Base-by-base conservation (phyloP, 495 filamentous ascomycete genomes). In the Stereocaulon alpinum region DNA sequence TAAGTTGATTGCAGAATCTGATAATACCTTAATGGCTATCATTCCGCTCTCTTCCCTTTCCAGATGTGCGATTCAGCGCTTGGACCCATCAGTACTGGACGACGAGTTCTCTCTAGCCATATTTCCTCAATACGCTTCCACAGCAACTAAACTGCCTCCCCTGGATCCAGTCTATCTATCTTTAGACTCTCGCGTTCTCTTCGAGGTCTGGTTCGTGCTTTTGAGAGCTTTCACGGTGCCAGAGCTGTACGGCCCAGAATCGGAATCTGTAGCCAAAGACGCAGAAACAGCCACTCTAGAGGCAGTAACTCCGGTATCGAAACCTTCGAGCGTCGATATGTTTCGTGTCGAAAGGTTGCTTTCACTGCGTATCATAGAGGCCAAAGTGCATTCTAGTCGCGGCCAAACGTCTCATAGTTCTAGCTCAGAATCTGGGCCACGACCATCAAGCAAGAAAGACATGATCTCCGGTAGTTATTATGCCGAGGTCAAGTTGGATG, bases 121-220 rank as follows among this genome's bases (percentile, higher is more conserved):
- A 29, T 96, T 83, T 73, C 89, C 79, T 4, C 87, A 86, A 77
- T 92, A 82, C 81, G 88, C 82, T 60, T 86, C 70, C 63, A 78
- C 83, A 9, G 80, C 84, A 4, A 79, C 81, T 9, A 74, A 72
- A 9, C 66, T 88, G 40, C 82, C 81, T 32, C 77, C 88, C 42
- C 75, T 85, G 56, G 77, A 83, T 22, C 87, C 88, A 17, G 80
- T 91, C 6, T 97, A 96, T 71, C 80, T 99, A 29, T 83, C 87
- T 17, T 71, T 97, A 17, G 94, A 97, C 63, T 90, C 83, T 20
- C 80, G 94, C 20, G 86, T 95, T 2, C 74, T 93, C 7, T 95
- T 93, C 67, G 93, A 99, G 66, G 94, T 95, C 14, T 97, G 93
- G 94, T 91, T 95, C 68, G 93, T 95, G 9, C 77, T 99, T 29